phyloP scores from a whole-genome alignment of 768 basidiomycete species.

The Austroboletus festivus region DNA sequence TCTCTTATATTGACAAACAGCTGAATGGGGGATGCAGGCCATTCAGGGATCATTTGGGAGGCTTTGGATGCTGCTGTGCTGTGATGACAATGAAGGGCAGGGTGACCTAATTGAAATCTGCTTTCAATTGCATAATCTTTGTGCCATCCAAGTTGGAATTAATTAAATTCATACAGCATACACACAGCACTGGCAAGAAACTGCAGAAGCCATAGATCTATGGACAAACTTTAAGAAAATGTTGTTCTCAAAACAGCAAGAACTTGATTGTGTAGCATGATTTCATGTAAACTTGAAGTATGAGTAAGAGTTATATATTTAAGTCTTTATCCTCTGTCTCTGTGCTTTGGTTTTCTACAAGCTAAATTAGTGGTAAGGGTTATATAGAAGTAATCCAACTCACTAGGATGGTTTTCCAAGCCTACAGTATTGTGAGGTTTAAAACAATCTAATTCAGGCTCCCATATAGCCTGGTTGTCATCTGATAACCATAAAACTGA shows the following conservation, averaged over 20 bases:
- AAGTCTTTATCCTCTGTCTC: no score
- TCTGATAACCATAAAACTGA: conserved; percentile 1
- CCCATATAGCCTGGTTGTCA: not conserved
- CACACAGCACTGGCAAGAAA: conserved; percentile 34
- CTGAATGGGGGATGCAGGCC: conserved; percentile 49
- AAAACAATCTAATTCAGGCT: no score
- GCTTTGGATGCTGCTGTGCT: conserved; percentile 39
- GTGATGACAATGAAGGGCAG: conserved; percentile 25
- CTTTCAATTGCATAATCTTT: conserved; percentile 36
- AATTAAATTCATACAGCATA: conserved; percentile 45
- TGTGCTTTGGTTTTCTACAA: no score
- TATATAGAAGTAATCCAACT: no score
- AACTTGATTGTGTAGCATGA: conserved; percentile 33
- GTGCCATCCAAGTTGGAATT: conserved; percentile 34
- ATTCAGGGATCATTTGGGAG: conserved; percentile 47
- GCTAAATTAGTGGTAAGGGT: no score
- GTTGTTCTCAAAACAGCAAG: conserved; percentile 35
- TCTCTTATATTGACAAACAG: conserved; percentile 44
- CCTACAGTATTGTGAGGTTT: no score
- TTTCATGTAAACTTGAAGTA: conserved; percentile 32
- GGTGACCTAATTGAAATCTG: conserved; percentile 36
- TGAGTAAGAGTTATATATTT: conserved; percentile 5
- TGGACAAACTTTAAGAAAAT: conserved; percentile 39
- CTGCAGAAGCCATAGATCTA: conserved; percentile 28
- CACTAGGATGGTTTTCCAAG: no score